phyloP scores from a whole-genome alignment of 2,329 filamentous ascomycete species.

The Scleromitrula shiraiana region DNA sequence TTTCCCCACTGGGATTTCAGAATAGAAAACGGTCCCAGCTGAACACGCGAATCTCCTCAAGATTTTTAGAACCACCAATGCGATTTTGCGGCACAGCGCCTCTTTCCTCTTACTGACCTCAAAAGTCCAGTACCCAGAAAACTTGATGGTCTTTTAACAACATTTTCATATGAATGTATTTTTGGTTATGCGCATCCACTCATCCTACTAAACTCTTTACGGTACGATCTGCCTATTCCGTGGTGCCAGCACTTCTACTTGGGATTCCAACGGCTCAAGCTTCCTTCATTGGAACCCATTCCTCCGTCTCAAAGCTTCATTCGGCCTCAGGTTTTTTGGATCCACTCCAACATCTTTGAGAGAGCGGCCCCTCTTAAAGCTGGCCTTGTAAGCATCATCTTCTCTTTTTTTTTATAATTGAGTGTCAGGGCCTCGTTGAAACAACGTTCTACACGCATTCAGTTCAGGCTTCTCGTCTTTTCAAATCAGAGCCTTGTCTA shows the following conservation, averaged over 20 bases:
- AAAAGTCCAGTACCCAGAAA: background rate
- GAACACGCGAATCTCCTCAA: too few relatives aligned
- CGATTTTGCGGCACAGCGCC: conserved; percentile 8
- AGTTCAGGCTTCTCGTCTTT: conserved; percentile 2
- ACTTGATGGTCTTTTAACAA: background rate
- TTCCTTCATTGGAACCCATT: conserved; percentile 1
- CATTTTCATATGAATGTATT: conserved; percentile 1
- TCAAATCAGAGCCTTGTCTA: background rate
- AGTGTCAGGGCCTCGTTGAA: background rate
- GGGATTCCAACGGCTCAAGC: background rate
- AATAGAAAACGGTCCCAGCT: background rate
- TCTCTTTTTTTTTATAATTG: conserved; percentile 7
- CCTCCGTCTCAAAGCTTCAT: conserved; percentile 1
- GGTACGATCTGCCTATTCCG: background rate
- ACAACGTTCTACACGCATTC: background rate
- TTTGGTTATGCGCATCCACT: conserved; percentile 7
- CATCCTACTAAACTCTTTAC: conserved; percentile 3
- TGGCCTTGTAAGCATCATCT: conserved; percentile 8
- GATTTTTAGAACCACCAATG: too few relatives aligned
- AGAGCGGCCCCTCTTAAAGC: conserved; percentile 5
- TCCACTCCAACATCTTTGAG: conserved; percentile 6
- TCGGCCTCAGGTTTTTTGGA: conserved; percentile 3
- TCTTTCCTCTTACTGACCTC: background rate
- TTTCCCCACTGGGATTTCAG: background rate
- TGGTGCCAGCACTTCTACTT: conserved; percentile 2